Percentiles rank a stretch among this genome's conserved stretches.
Evolutionary conservation across 1,284 basidiomycete species (phyloP).

Genomic region (Sporisorium scitamineum): DNA sequence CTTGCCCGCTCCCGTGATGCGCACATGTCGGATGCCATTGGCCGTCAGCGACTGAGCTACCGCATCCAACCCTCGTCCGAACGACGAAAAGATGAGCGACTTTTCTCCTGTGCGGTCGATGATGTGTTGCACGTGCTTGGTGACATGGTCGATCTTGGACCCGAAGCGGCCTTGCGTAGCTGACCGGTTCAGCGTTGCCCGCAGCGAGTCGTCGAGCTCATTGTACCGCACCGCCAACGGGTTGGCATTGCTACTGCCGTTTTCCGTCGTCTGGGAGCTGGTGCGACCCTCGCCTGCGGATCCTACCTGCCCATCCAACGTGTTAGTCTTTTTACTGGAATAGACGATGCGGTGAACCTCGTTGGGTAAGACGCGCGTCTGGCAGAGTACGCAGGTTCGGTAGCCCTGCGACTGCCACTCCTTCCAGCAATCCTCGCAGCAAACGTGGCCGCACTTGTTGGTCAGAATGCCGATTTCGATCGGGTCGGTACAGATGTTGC

Average conservation of each 20-base stretch:
- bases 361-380: constrained; percentile 51
- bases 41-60: constrained; percentile 59
- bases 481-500: constrained; percentile 63
- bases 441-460: constrained; percentile 61
- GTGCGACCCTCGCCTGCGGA: not conserved
- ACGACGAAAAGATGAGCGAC: constrained; percentile 64
- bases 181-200: constrained; percentile 27
- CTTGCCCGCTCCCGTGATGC: constrained; percentile 53
- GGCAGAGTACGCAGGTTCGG: constrained; percentile 61
- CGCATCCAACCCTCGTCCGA: constrained; percentile 62
- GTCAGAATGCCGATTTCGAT: constrained; percentile 62
- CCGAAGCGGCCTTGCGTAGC: constrained; percentile 56
- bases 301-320: constrained; percentile 12
- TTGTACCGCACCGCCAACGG: constrained; percentile 30
- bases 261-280: not conserved
- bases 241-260: not conserved
- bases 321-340: constrained; percentile 2
- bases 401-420: constrained; percentile 57
- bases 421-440: constrained; percentile 65
- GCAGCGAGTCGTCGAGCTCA: constrained; percentile 37
- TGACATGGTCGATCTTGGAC: constrained; percentile 64
- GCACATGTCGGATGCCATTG: constrained; percentile 55
- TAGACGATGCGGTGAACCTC: constrained; percentile 65
- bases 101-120: constrained; percentile 53
- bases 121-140: constrained; percentile 56